Percentiles rank a stretch among this genome's conserved stretches.
Evolutionary conservation across 2,329 filamentous ascomycete genomes (phyloP).

Genomic region (Trichophyton mentagrophytes): DNA sequence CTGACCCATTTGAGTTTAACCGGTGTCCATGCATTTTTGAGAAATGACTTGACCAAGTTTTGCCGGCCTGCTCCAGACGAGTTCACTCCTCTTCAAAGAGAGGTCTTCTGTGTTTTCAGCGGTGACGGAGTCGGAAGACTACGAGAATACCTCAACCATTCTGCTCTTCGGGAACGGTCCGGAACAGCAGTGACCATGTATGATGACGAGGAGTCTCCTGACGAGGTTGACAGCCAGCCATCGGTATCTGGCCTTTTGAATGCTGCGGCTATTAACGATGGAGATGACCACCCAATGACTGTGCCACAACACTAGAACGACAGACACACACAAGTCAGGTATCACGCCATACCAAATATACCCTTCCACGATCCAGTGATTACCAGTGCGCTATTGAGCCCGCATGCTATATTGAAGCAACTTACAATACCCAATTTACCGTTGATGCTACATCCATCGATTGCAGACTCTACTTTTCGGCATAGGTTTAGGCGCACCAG

Average conservation of each 20-base stretch:
- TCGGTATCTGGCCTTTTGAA: constrained; percentile 29
- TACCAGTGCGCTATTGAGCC: not conserved
- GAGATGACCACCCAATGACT: constrained; percentile 22
- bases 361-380: not conserved
- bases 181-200: constrained; percentile 35
- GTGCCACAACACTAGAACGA: constrained; percentile 2
- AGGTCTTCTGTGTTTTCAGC: constrained; percentile 96
- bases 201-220: constrained; percentile 33
- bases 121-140: constrained; percentile 68
- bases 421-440: not conserved
- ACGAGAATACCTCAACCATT: constrained; percentile 59
- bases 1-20: constrained; percentile 91
- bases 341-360: not conserved
- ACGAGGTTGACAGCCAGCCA: constrained; percentile 17
- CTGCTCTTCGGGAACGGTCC: constrained; percentile 23
- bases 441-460: not conserved
- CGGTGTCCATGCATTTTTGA: constrained; percentile 79
- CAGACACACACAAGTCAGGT: not conserved
- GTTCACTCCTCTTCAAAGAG: constrained; percentile 88
- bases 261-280: constrained; percentile 31
- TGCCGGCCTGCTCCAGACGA: constrained; percentile 79
- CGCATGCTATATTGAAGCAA: not conserved
- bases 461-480: not conserved
- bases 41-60: constrained; percentile 69
- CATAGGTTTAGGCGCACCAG: not conserved